These are phyloP conservation scores for Salix caprea DNA, from an alignment of 345 rosid genomes.

Conservation along the genomic window DNA sequence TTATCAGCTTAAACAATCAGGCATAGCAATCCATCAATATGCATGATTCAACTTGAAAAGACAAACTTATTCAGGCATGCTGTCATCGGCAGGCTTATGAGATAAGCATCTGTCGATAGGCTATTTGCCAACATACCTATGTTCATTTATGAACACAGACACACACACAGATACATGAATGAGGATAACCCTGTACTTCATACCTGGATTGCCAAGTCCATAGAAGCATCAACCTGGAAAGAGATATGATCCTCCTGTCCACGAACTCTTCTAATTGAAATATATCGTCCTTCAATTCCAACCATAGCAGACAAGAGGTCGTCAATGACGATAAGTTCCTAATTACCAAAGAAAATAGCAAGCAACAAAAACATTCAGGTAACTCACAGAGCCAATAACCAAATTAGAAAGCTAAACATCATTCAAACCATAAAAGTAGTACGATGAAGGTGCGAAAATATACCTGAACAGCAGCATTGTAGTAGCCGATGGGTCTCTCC, in stretches of 20 bases:
- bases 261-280: conserved; percentile 58
- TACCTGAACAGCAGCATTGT: conserved; percentile 76
- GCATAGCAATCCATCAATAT: background rate
- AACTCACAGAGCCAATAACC: background rate
- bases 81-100: background rate
- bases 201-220: conserved; percentile 94
- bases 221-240: conserved; percentile 79
- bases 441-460: background rate
- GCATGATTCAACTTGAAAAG: background rate
- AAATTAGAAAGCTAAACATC: background rate
- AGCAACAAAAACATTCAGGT: background rate
- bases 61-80: background rate
- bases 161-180: background rate
- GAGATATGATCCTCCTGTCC: conserved; percentile 57
- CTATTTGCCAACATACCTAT: too few relatives aligned
- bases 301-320: conserved; percentile 89
- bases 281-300: conserved; percentile 88
- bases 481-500: conserved; percentile 71
- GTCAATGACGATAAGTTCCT: conserved; percentile 91
- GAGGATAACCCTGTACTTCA: background rate
- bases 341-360: conserved; percentile 10
- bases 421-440: background rate
- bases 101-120: background rate
- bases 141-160: too few relatives aligned
- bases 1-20: conserved; percentile 14